phyloP scores from a whole-genome alignment of 495 filamentous ascomycete species.

The Penicillium tannophilum region DNA sequence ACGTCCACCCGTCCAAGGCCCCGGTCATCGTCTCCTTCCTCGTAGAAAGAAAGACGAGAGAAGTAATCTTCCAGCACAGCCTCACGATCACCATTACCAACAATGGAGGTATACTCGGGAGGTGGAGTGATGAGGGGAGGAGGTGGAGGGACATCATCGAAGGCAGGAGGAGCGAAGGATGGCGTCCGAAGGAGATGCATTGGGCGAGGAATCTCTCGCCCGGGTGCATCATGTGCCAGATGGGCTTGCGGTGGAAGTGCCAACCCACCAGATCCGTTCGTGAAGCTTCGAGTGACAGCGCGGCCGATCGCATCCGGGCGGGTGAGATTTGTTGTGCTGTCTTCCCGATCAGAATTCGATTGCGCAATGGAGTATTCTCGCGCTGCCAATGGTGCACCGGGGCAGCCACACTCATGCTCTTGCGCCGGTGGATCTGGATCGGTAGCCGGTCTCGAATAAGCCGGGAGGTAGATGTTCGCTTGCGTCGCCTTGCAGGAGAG shows the following conservation, averaged over 20 bases:
- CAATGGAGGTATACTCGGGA: constrained; percentile 81
- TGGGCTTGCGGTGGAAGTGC: constrained; percentile 52
- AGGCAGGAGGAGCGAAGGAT: constrained; percentile 87
- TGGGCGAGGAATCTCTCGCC: constrained; percentile 53
- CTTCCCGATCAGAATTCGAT: constrained; percentile 34
- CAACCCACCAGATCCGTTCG: constrained; percentile 47
- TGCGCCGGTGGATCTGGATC: constrained; percentile 45
- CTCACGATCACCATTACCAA: constrained; percentile 77
- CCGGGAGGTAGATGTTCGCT: constrained; percentile 85
- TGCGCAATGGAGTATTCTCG: constrained; percentile 43
- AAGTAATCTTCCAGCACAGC: constrained; percentile 89
- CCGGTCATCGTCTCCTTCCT: constrained; percentile 59
- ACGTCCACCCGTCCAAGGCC: constrained; percentile 58
- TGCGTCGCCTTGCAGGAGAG: constrained; percentile 92
- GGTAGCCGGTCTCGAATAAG: constrained; percentile 69
- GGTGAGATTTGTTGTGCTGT: constrained; percentile 18
- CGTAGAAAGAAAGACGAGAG: constrained; percentile 63
- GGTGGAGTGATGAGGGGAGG: constrained; percentile 83
- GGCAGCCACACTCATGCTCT: constrained; percentile 75
- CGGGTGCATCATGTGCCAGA: constrained; percentile 46
- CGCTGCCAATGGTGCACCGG: constrained; percentile 56
- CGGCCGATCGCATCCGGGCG: constrained; percentile 23
- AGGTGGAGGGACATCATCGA: constrained; percentile 85
- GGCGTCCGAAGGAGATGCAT: constrained; percentile 90
- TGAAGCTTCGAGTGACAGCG: constrained; percentile 46